phyloP scores from a whole-genome alignment of 352 stramenopile species.

The Globisporangium abappressorium region DNA sequence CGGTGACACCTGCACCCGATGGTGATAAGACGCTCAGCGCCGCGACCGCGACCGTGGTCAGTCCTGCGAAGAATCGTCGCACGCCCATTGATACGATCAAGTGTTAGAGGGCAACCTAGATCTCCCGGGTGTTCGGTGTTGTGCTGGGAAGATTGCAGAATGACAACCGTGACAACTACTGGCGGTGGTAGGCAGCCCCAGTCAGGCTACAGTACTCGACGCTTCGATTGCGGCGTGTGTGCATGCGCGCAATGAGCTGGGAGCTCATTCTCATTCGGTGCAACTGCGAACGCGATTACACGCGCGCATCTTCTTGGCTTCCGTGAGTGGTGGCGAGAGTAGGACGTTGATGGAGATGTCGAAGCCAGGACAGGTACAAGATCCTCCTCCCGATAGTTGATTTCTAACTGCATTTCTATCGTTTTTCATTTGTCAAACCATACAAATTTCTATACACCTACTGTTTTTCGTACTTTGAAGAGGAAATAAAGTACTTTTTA shows the following conservation, averaged over 20 bases:
- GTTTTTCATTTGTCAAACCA: not conserved
- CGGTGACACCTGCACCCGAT: conserved; percentile 13
- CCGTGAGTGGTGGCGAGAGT: not conserved
- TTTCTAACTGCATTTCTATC: not conserved
- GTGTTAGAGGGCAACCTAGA: too few species aligned
- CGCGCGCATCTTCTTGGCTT: not conserved
- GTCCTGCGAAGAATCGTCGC: not conserved
- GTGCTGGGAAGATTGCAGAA: not conserved
- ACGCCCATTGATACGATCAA: not conserved
- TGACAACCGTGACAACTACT: not conserved
- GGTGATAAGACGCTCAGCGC: not conserved
- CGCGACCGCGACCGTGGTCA: not conserved
- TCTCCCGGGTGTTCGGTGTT: not conserved
- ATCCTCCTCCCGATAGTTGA: too few species aligned
- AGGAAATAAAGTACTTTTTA: not conserved
- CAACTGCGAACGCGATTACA: too few species aligned
- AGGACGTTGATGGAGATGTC: not conserved
- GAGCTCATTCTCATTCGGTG: not conserved
- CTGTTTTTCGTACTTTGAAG: not conserved
- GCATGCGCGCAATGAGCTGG: not conserved
- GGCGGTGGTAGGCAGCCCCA: not conserved
- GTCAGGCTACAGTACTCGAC: not conserved
- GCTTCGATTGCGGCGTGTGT: not conserved
- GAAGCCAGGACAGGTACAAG: not conserved
- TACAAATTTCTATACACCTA: not conserved